Evolutionary conservation across 2,329 filamentous ascomycete genomes (phyloP).

Genomic region (Penicillium sp.): DNA sequence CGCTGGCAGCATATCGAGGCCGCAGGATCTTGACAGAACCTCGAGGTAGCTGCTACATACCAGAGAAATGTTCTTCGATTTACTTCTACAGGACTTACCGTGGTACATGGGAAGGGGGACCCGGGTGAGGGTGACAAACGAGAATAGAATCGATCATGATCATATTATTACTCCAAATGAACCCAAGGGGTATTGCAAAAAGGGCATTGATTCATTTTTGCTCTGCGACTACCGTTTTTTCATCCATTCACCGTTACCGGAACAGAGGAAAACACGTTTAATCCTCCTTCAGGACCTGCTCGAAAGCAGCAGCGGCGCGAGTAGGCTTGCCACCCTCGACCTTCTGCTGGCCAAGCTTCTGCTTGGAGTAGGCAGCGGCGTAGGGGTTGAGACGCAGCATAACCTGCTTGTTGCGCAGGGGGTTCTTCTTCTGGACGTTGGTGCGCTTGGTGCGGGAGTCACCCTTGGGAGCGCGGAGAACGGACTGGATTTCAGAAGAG

Average conservation of each 20-base stretch:
- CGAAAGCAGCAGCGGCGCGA: slow-evolving; percentile 54
- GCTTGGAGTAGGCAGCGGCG: slow-evolving; percentile 83
- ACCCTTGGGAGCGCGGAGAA: slow-evolving; percentile 88
- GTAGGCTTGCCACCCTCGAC: slow-evolving; percentile 62
- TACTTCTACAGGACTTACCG: slow-evolving; percentile 8
- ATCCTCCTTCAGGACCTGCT: slow-evolving; percentile 51
- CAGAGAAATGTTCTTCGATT: not conserved
- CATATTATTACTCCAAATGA: slow-evolving; percentile 29
- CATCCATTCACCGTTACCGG: slow-evolving; percentile 22
- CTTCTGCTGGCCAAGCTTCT: slow-evolving; percentile 74
- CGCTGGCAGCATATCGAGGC: not conserved
- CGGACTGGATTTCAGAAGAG: slow-evolving; percentile 96
- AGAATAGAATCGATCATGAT: slow-evolving; percentile 27
- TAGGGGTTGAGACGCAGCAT: slow-evolving; percentile 98
- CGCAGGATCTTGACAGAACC: not conserved
- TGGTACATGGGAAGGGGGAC: not conserved
- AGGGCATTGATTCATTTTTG: slow-evolving; percentile 32
- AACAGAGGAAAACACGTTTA: slow-evolving; percentile 37
- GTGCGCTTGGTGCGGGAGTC: slow-evolving; percentile 84
- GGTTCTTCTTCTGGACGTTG: slow-evolving; percentile 99
- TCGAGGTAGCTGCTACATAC: not conserved
- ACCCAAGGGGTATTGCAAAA: slow-evolving; percentile 28
- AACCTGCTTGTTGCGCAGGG: slow-evolving; percentile 97
- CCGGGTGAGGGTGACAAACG: not conserved
- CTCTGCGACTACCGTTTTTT: slow-evolving; percentile 26